Conservation (phyloP, 1,284 basidiomycete species). For the Irpex sp. region DNA sequence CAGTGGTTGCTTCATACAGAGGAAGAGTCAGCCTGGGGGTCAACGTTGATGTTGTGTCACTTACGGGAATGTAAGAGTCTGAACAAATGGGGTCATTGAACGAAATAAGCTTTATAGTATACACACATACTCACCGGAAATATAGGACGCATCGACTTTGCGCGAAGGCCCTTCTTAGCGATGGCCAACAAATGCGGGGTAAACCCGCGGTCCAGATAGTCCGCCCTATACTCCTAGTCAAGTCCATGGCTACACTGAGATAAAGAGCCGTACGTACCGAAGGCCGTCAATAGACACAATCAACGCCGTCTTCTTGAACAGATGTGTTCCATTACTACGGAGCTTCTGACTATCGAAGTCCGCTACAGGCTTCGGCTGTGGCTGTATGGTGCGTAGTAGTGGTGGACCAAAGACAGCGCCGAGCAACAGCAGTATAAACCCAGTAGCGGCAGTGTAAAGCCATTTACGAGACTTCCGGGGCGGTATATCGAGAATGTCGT, state of each 20-base stretch:
- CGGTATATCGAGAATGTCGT: slow-evolving; percentile 25
- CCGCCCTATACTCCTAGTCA: slow-evolving; percentile 45
- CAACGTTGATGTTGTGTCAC: slow-evolving; percentile 20
- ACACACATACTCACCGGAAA: slow-evolving; percentile 62
- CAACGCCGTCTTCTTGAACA: slow-evolving; percentile 74
- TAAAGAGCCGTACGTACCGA: slow-evolving; percentile 39
- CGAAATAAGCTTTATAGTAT: background rate
- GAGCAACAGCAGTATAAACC: slow-evolving; percentile 39
- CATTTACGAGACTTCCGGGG: slow-evolving; percentile 19
- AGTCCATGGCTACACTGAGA: background rate
- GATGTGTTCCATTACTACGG: slow-evolving; percentile 69
- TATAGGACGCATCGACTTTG: slow-evolving; percentile 78
- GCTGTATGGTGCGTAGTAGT: slow-evolving; percentile 11
- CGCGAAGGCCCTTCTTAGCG: slow-evolving; percentile 74
- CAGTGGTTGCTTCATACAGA: slow-evolving; percentile 67
- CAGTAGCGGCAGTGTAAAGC: slow-evolving; percentile 30
- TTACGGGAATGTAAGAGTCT: slow-evolving; percentile 89
- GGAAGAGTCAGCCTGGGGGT: background rate
- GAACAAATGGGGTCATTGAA: background rate
- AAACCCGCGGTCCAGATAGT: slow-evolving; percentile 76
- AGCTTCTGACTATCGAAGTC: slow-evolving; percentile 35
- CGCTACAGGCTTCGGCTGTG: slow-evolving; percentile 18
- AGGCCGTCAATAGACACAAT: slow-evolving; percentile 86
- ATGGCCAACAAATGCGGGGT: slow-evolving; percentile 79
- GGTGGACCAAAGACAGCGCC: slow-evolving; percentile 25